These are phyloP conservation scores for Fusarium illudens DNA, from an alignment of 2,329 filamentous ascomycete species.

Conservation along the genomic window DNA sequence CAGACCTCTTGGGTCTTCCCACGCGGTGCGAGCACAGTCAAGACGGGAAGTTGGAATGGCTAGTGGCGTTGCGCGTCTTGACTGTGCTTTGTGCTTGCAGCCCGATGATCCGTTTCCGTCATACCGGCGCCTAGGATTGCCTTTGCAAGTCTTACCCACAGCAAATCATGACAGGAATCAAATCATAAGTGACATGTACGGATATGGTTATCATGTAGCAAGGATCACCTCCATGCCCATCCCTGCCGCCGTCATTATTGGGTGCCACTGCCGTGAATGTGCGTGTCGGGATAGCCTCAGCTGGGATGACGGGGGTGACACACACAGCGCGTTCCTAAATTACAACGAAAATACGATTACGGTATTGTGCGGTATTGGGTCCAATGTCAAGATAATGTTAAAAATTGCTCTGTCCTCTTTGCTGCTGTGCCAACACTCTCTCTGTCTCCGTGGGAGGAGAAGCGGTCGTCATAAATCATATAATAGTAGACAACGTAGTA, in stretches of 20 bases:
- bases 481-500: neutral
- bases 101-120: neutral
- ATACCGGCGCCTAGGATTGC: neutral
- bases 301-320: neutral
- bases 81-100: too few relatives aligned
- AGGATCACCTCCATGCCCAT: neutral
- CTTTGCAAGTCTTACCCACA: neutral
- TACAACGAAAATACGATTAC: neutral
- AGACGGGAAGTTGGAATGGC: neutral
- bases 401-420: neutral
- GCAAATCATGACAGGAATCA: neutral
- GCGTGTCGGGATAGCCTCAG: neutral
- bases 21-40: neutral
- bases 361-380: neutral
- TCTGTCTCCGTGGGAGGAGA: neutral
- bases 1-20: neutral
- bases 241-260: neutral
- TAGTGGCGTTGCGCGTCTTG: neutral
- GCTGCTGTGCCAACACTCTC: neutral
- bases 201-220: neutral
- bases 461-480: neutral
- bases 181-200: neutral
- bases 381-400: neutral
- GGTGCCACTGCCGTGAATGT: neutral
- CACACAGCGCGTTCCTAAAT: neutral